Evolutionary conservation across 2,329 filamentous ascomycete species (phyloP).

Genomic region (Fusarium phyllophilum): DNA sequence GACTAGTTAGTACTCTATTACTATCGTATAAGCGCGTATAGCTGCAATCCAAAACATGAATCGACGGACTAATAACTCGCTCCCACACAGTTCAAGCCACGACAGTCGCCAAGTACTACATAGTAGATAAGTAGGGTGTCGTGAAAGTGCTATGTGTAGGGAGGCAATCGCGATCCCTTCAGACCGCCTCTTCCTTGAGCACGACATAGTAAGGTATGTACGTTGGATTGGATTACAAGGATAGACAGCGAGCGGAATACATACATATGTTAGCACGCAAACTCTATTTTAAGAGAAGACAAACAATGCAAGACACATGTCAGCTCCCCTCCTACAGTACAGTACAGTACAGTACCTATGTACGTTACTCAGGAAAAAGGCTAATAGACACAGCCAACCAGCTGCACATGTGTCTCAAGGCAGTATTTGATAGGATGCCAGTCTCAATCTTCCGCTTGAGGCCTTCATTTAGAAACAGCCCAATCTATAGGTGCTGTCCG

Average conservation of each 20-base stretch:
- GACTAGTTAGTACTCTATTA: neutral
- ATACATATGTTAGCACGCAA: neutral
- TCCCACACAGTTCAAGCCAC: neutral
- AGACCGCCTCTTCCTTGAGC: slow-evolving; percentile 29
- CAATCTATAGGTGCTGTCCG: neutral
- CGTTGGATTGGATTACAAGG: neutral
- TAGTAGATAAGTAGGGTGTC: neutral
- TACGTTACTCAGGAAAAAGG: neutral
- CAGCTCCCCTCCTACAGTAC: neutral
- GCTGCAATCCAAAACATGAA: neutral
- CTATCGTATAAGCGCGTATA: slow-evolving; percentile 2
- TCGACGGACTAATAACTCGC: neutral
- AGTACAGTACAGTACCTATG: neutral
- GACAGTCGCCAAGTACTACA: neutral
- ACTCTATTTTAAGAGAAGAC: neutral
- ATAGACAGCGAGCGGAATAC: neutral
- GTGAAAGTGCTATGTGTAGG: slow-evolving; percentile 8
- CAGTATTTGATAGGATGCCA: slow-evolving; percentile 1
- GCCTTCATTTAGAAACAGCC: neutral
- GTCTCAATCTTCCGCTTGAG: neutral
- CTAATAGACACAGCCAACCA: slow-evolving; percentile 11
- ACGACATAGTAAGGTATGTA: neutral
- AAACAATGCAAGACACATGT: neutral
- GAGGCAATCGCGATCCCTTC: neutral
- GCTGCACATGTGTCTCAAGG: slow-evolving; percentile 8